Evolutionary conservation across 441 rosid species (phyloP).

Genomic region (Gossypium lobatum): DNA sequence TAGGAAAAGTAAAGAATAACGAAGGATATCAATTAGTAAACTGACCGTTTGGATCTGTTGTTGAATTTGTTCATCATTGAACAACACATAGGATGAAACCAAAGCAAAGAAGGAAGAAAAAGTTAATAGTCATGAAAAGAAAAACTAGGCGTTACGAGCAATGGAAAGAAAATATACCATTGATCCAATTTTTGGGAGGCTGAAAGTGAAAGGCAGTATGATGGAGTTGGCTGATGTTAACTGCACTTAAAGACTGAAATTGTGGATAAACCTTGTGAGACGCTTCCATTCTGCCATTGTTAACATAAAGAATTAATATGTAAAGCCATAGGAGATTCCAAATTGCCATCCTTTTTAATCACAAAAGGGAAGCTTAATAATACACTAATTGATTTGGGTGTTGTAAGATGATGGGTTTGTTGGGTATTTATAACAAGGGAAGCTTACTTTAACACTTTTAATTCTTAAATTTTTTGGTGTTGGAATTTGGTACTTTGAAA

Average conservation of each 20-base stretch:
- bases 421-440: not conserved
- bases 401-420: not conserved
- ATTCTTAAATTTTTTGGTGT: too few relatives aligned
- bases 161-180: slow-evolving; percentile 25
- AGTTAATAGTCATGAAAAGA: not conserved
- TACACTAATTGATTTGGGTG: not conserved
- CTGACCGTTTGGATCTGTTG: slow-evolving; percentile 14
- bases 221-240: slow-evolving; percentile 20
- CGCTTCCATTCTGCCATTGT: slow-evolving; percentile 16
- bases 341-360: not conserved
- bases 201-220: slow-evolving; percentile 64
- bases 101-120: not conserved
- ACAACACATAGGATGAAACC: not conserved
- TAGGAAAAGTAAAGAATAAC: not conserved
- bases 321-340: not conserved
- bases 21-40: not conserved
- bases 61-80: not conserved
- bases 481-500: too few relatives aligned
- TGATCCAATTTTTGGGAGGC: slow-evolving; percentile 79
- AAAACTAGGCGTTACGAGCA: not conserved
- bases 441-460: too few relatives aligned
- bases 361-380: not conserved
- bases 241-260: slow-evolving; percentile 29
- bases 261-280: slow-evolving; percentile 28
- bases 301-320: not conserved